phyloP scores from a whole-genome alignment of 768 basidiomycete genomes.

The Chlorophyllum brunneum region DNA sequence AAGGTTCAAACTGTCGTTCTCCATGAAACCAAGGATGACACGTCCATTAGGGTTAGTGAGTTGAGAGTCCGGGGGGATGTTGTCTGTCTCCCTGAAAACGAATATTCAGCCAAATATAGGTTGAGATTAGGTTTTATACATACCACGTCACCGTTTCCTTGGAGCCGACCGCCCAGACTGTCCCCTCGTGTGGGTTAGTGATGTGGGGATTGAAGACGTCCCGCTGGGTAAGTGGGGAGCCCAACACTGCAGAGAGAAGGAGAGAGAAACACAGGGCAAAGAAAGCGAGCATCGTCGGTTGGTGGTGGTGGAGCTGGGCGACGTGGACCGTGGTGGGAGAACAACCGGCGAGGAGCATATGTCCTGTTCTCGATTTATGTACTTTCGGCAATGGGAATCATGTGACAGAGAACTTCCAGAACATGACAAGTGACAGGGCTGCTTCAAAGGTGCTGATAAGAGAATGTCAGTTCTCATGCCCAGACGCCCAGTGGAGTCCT shows the following conservation, averaged over 20 bases:
- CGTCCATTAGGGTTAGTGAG: slow-evolving; percentile 46
- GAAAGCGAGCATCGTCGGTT: slow-evolving; percentile 23
- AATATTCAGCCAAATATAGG: not conserved
- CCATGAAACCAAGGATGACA: slow-evolving; percentile 48
- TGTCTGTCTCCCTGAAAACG: slow-evolving; percentile 43
- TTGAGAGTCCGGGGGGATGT: slow-evolving; percentile 39
- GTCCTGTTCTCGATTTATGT: slow-evolving; percentile 24
- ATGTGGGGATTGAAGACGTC: slow-evolving; percentile 51
- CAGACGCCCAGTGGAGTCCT: not conserved
- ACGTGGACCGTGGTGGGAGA: slow-evolving; percentile 16
- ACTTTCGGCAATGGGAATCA: slow-evolving; percentile 12
- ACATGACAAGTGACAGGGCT: slow-evolving; percentile 11
- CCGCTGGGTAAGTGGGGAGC: slow-evolving; percentile 34
- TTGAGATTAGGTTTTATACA: slow-evolving; percentile 14
- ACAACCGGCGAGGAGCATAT: slow-evolving; percentile 15
- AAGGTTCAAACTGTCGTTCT: slow-evolving; percentile 48
- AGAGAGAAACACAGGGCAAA: slow-evolving; percentile 27
- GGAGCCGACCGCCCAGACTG: slow-evolving; percentile 49
- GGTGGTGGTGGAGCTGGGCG: slow-evolving; percentile 12
- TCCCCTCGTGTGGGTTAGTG: slow-evolving; percentile 38
- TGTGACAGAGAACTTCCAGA: slow-evolving; percentile 12
- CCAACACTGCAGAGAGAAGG: slow-evolving; percentile 26
- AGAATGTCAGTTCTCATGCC: slow-evolving; percentile 3
- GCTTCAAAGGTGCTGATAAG: not conserved
- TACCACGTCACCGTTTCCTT: slow-evolving; percentile 52